phyloP scores from a whole-genome alignment of 331 rosid genomes.

The Acacia concinna region DNA sequence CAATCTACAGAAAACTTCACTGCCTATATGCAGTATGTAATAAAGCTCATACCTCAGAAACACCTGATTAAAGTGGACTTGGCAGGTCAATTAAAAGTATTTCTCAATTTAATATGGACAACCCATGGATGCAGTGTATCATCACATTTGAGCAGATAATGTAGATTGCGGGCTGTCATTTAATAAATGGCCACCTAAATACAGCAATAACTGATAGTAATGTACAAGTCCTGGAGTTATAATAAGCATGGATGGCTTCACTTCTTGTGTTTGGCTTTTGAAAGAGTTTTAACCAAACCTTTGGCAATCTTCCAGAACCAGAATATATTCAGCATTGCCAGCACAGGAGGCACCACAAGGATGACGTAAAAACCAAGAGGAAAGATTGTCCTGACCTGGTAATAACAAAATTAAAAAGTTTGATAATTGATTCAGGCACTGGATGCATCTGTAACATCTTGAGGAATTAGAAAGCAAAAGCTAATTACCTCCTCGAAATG shows the following conservation, averaged over 20 bases:
- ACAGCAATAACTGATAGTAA: not conserved
- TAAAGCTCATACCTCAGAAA: not conserved
- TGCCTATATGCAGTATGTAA: not conserved
- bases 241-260: constrained; percentile 34
- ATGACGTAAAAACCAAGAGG: constrained; percentile 75
- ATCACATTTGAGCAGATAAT: not conserved
- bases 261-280: constrained; percentile 60
- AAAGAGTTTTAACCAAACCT: constrained; percentile 75
- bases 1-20: not conserved
- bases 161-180: not conserved
- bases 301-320: constrained; percentile 95
- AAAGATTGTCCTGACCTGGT: constrained; percentile 64
- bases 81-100: too few species aligned
- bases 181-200: constrained; percentile 29
- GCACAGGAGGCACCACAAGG: constrained; percentile 59
- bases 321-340: constrained; percentile 62
- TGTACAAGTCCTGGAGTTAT: not conserved
- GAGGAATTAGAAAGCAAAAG: constrained; percentile 22
- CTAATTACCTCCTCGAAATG: constrained; percentile 78
- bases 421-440: not conserved
- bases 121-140: not conserved
- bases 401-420: not conserved
- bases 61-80: too few species aligned
- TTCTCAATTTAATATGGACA: constrained; percentile 16
- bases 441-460: not conserved